Base-by-base conservation (phyloP, 2,329 filamentous ascomycete genomes). In the Cyphellophora europaea region DNA sequence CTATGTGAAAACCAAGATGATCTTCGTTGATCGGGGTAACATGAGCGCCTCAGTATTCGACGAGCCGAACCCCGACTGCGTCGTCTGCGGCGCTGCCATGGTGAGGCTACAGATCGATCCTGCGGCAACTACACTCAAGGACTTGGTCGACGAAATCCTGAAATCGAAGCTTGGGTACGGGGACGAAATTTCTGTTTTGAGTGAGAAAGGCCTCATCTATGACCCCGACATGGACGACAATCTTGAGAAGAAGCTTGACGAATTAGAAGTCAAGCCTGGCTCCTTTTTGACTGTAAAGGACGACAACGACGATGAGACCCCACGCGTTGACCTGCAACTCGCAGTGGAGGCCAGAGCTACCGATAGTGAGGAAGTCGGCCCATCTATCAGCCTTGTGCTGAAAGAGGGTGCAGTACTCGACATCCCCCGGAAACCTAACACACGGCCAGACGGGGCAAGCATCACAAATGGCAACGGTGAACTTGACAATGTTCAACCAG, bases 171-270 rank as follows among this genome's bases (percentile, higher is more conserved):
- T 95, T 2, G 79, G 79, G 3, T 95, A 91, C 52, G 76, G 78
- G 4, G 78, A 87, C 38, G 87, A 94, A 34, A 75, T 96, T 44
- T 80, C 79, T 3, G 65, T 96, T 38, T 82, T 73, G 52, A 86
- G 74, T 38, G 79, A 86, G 5, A 66, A 72, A 6, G 80, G 80
- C 33, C 68, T 88, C n/a, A 69, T 96, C 27, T 96, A 93, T 50
- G 91, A 96, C 50, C 74, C 79, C 1, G 91, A 96, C 37, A 76
- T 93, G 51, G 85, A 85, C 4, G 84, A 93, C 38, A 93, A 95
- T 50, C 64, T 96, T 1, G 58, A 67, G 1, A 93, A 86, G 64
- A 87, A 82, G 41, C 70, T 98, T 33, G 68, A 60, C 16, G 83
- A 94, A 13, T 69, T 95, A 6, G 83, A 80, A 8, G 74, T 95